phyloP scores from a whole-genome alignment of 2,329 filamentous ascomycete genomes.

The Fusarium sp. region DNA sequence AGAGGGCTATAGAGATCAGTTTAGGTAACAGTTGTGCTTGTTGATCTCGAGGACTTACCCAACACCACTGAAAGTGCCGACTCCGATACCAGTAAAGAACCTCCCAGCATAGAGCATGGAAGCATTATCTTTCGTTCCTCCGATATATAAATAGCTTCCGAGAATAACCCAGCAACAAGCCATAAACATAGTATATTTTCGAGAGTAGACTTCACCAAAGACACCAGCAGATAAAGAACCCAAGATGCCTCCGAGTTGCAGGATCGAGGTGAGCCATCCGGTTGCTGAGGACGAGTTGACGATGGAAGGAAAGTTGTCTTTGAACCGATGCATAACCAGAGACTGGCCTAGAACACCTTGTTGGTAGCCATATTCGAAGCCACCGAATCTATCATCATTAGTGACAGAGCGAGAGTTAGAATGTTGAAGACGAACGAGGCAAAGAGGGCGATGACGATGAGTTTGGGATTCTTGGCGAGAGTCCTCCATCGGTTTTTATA shows the following conservation, averaged over 20 bases:
- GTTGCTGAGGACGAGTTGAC: slow-evolving; percentile 59
- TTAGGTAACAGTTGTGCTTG: rapidly evolving
- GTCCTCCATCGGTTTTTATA: slow-evolving; percentile 44
- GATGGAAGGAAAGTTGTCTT: slow-evolving; percentile 61
- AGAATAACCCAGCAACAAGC: slow-evolving; percentile 61
- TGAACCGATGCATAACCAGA: slow-evolving; percentile 65
- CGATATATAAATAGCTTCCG: slow-evolving; percentile 59
- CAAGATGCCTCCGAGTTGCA: slow-evolving; percentile 62
- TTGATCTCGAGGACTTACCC: slow-evolving; percentile 31
- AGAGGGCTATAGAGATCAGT: slow-evolving; percentile 49
- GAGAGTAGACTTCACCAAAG: slow-evolving; percentile 61
- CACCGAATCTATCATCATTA: slow-evolving; percentile 30
- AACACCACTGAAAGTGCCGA: slow-evolving; percentile 60
- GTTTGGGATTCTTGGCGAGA: slow-evolving; percentile 40
- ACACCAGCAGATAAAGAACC: slow-evolving; percentile 62
- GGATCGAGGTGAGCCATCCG: slow-evolving; percentile 64
- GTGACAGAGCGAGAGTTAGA: not conserved
- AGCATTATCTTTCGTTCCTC: slow-evolving; percentile 55
- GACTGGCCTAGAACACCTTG: slow-evolving; percentile 67
- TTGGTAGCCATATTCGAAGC: slow-evolving; percentile 51
- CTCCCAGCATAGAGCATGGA: slow-evolving; percentile 60
- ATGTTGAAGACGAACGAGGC: slow-evolving; percentile 33
- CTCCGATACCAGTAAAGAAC: slow-evolving; percentile 63
- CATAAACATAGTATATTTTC: slow-evolving; percentile 65
- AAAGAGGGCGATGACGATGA: slow-evolving; percentile 41